Conservation (phyloP, 2,329 filamentous ascomycete genomes). For the Helotiales sp. region DNA sequence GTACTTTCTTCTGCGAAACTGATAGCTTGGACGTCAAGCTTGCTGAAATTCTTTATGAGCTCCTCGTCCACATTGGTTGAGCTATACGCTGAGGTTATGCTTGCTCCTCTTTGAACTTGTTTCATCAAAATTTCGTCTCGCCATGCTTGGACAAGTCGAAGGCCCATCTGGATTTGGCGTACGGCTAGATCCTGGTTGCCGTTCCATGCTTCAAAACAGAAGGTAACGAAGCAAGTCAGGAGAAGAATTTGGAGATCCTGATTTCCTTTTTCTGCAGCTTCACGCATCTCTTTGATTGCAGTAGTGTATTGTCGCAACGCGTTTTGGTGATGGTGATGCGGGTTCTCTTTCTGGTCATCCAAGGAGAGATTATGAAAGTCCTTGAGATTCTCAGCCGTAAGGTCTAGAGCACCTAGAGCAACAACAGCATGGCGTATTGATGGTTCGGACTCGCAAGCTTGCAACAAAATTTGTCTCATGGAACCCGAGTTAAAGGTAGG, state of each 20-base stretch:
- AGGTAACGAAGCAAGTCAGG: conserved; percentile 41
- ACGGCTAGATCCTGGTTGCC: conserved; percentile 20
- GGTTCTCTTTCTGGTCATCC: conserved; percentile 1
- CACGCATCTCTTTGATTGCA: conserved; percentile 18
- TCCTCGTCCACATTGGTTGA: conserved; percentile 5
- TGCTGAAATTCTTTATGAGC: conserved; percentile 14
- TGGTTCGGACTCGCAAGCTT: conserved; percentile 15
- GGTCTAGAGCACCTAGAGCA: conserved; percentile 24
- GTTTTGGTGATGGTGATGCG: conserved; percentile 17
- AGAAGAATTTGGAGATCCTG: conserved; percentile 11
- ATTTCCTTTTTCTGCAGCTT: neutral
- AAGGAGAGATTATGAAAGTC: neutral
- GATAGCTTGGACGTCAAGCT: conserved; percentile 18
- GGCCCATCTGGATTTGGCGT: conserved; percentile 22
- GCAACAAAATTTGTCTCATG: conserved; percentile 18
- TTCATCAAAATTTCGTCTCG: conserved; percentile 3
- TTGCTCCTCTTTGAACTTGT: neutral
- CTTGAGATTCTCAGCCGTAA: conserved; percentile 9
- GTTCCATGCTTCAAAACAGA: conserved; percentile 58
- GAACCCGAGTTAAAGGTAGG: conserved; percentile 9
- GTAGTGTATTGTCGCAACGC: conserved; percentile 19
- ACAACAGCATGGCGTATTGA: conserved; percentile 24
- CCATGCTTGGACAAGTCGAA: conserved; percentile 31
- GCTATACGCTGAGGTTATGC: neutral
- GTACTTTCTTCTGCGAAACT: conserved; percentile 9